phyloP scores from a whole-genome alignment of 495 filamentous ascomycete genomes.

The Aspergillus panamensis region DNA sequence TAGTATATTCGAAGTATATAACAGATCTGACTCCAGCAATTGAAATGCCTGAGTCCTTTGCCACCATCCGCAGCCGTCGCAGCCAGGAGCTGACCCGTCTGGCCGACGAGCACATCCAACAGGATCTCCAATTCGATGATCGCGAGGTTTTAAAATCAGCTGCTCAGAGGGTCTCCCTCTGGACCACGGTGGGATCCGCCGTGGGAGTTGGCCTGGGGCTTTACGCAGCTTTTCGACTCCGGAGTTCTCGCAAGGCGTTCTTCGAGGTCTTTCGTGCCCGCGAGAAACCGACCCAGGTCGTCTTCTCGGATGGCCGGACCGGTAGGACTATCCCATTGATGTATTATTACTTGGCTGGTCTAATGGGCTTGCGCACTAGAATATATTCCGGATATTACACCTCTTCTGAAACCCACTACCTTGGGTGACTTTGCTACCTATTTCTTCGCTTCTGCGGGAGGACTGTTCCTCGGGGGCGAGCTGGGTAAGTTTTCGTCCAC shows the following conservation, averaged over 20 bases:
- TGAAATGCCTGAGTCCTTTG: constrained; percentile 48
- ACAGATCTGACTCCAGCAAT: neutral
- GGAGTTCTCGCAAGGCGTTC: constrained; percentile 50
- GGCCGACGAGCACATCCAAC: constrained; percentile 60
- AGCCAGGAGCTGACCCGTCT: constrained; percentile 53
- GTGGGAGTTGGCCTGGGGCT: constrained; percentile 58
- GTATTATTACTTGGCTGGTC: neutral
- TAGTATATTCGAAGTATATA: neutral
- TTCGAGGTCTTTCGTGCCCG: constrained; percentile 57
- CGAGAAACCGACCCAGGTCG: constrained; percentile 57
- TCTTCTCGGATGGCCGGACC: constrained; percentile 56
- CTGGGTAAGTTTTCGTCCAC: constrained; percentile 28
- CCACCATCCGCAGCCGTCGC: constrained; percentile 51
- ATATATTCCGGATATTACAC: constrained; percentile 57
- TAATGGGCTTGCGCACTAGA: constrained; percentile 43
- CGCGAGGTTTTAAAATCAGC: constrained; percentile 55
- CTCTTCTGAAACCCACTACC: constrained; percentile 51
- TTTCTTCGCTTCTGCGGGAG: constrained; percentile 57
- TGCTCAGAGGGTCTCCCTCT: constrained; percentile 46
- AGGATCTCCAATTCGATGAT: constrained; percentile 57
- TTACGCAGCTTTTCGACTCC: constrained; percentile 54
- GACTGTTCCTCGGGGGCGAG: constrained; percentile 63
- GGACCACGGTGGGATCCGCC: constrained; percentile 56
- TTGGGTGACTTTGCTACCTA: constrained; percentile 62
- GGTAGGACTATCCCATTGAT: constrained; percentile 32